Conservation (phyloP, 768 basidiomycete genomes). For the Gyrodon lividus region DNA sequence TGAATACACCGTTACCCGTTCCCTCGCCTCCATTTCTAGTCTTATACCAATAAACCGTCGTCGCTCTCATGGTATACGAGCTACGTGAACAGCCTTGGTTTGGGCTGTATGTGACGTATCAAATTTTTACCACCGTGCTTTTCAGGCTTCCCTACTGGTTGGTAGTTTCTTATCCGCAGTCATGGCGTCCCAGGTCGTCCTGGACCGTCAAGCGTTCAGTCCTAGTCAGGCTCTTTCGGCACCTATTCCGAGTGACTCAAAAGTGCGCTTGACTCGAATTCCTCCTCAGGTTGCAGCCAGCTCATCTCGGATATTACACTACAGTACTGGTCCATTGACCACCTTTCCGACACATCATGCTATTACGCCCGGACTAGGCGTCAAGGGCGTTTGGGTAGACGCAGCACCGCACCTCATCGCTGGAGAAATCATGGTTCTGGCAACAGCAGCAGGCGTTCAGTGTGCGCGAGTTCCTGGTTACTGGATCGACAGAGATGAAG, state of each 20-base stretch:
- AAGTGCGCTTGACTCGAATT: constrained; percentile 13
- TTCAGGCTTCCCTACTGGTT: constrained; percentile 26
- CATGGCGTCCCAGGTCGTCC: constrained; percentile 24
- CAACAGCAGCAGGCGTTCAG: constrained; percentile 27
- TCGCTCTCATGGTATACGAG: constrained; percentile 1
- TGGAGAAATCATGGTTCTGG: constrained; percentile 29
- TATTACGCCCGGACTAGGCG: constrained; percentile 18
- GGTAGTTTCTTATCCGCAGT: constrained; percentile 13
- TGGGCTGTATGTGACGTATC: constrained; percentile 22
- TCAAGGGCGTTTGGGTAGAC: constrained; percentile 36
- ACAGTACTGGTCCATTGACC: constrained; percentile 20
- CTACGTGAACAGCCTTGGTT: constrained; percentile 10
- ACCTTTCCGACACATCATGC: constrained; percentile 21
- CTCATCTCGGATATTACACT: neutral
- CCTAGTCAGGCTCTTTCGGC: constrained; percentile 18
- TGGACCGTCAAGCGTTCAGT: constrained; percentile 26
- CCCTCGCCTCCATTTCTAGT: neutral
- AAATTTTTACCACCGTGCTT: constrained; percentile 17
- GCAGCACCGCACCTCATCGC: constrained; percentile 33
- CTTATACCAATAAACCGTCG: neutral
- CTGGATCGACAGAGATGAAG: constrained; percentile 31
- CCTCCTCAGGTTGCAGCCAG: neutral
- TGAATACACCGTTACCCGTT: neutral
- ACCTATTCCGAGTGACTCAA: constrained; percentile 16
- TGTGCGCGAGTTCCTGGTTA: constrained; percentile 34